These are phyloP conservation scores for Lactarius deliciosus DNA, from an alignment of 768 basidiomycete species.

Conservation along the genomic window DNA sequence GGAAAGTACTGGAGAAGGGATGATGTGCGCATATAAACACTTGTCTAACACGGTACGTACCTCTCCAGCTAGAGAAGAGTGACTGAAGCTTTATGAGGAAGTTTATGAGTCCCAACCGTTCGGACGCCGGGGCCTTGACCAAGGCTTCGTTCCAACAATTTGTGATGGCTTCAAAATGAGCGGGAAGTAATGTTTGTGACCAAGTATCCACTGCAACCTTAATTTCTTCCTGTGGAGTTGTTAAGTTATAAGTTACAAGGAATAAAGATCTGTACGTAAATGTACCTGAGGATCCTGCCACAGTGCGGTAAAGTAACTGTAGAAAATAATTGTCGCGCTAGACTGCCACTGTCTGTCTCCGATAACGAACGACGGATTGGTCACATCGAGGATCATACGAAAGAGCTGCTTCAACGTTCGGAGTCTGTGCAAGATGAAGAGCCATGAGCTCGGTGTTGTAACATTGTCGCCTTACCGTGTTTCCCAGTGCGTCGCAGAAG, in stretches of 20 bases:
- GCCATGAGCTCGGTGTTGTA: constrained; percentile 8
- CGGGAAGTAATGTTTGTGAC: constrained; percentile 58
- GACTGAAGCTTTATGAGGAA: constrained; percentile 70
- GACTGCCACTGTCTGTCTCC: constrained; percentile 70
- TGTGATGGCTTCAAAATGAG: constrained; percentile 64
- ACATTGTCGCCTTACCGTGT: constrained; percentile 44
- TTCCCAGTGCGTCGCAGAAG: constrained; percentile 45
- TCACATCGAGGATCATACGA: constrained; percentile 64
- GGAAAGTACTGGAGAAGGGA: constrained; percentile 49
- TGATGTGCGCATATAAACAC: neutral
- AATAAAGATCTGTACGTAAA: constrained; percentile 8
- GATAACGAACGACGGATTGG: constrained; percentile 57
- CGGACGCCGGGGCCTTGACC: constrained; percentile 51
- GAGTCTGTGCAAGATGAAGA: constrained; percentile 41
- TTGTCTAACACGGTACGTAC: constrained; percentile 39
- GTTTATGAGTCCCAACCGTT: constrained; percentile 55
- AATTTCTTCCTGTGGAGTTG: constrained; percentile 58
- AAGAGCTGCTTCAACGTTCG: constrained; percentile 56
- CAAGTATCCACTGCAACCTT: constrained; percentile 57
- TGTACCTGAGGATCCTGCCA: constrained; percentile 65
- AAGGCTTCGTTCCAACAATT: constrained; percentile 67
- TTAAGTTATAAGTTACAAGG: neutral
- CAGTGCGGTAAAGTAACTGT: constrained; percentile 56
- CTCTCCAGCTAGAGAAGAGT: constrained; percentile 66
- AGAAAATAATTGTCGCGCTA: constrained; percentile 58